Base-by-base conservation (phyloP, 148 eudicot species). In the Amaranthus palmeri region DNA sequence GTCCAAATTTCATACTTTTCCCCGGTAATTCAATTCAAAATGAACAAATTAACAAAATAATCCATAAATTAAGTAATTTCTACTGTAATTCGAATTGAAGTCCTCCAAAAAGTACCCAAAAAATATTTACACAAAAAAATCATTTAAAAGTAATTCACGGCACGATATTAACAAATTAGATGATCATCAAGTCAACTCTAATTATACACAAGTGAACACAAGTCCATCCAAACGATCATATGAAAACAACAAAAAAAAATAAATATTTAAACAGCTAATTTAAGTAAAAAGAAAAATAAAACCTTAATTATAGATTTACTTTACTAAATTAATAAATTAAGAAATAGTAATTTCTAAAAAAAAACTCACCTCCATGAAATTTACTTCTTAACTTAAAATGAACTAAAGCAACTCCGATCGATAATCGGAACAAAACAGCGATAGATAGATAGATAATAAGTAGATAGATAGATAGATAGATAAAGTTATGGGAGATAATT, bases 351-450 rank as follows among this genome's bases (percentile, higher is more conserved):
- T 64, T 18, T 1, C 36, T 10, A 11, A 1, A 61, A 14, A 6
- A 25, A n/a, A 60, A 49, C 64, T 55, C 56, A 85, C 84, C 84
- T 85, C 81, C 82, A 80, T 73, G 2, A 13, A 61, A 36, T 72
- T 41, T 40, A 54, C n/a, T 52, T 42, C 48, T 36, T 56, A 75
- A 74, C 56, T 60, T 57, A 67, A 54, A 69, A 76, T 49, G 41
- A 75, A 60, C 64, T 41, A 8, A 67, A 18, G 7, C 43, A 69
- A 3, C 48, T 52, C 73, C 14, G 3, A 42, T 54, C 3, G 12
- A 67, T 15, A 56, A 11, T 48, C 57, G 4, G 4, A n/a, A 12
- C 36, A 25, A 25, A 25, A 25, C 36, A 25, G 36, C 36, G 36
- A 61, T 8, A 54, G 72, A 67, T 59, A 47, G 72, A 56, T 6